These are phyloP conservation scores for Beta macrorhiza DNA, from an alignment of 179 eudicot species.

Conservation along the genomic window DNA sequence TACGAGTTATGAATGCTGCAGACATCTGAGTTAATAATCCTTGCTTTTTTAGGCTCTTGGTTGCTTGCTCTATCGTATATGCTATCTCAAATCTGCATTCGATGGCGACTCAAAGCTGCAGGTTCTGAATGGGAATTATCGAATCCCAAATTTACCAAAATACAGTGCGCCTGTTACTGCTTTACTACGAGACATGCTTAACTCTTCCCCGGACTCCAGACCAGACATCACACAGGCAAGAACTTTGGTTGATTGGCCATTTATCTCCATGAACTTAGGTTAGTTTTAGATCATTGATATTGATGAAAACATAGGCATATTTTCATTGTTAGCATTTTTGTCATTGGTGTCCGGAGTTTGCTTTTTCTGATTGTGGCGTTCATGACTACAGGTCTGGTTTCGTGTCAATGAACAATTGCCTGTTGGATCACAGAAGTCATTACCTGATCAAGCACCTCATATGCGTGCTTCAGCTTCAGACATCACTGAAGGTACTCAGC, in stretches of 20 bases:
- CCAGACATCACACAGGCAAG: constrained; percentile 99
- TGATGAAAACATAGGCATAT: constrained; percentile 36
- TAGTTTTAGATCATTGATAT: constrained; percentile 53
- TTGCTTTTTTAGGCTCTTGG: constrained; percentile 77
- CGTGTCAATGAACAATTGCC: constrained; percentile 89
- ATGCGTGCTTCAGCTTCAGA: constrained; percentile 49
- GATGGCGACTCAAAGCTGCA: constrained; percentile 99
- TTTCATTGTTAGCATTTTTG: constrained; percentile 5
- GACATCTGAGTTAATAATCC: constrained; percentile 15
- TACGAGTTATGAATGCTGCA: neutral
- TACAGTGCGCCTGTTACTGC: constrained; percentile 63
- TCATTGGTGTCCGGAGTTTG: neutral
- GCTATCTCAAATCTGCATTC: constrained; percentile 95
- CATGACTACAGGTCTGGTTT: constrained; percentile 78
- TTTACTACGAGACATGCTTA: constrained; percentile 81
- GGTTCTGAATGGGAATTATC: constrained; percentile 88
- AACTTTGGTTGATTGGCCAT: constrained; percentile 82
- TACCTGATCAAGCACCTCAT: constrained; percentile 87
- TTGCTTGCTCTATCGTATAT: constrained; percentile 86
- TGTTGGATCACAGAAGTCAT: constrained; percentile 68
- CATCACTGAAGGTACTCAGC: constrained; percentile 52
- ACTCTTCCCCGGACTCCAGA: constrained; percentile 90
- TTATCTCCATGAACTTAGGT: constrained; percentile 78
- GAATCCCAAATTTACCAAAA: constrained; percentile 89
- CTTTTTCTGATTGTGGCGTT: constrained; percentile 15